These are phyloP conservation scores for Xylariaceae sp. DNA, from an alignment of 2,329 filamentous ascomycete genomes.

Conservation along the genomic window DNA sequence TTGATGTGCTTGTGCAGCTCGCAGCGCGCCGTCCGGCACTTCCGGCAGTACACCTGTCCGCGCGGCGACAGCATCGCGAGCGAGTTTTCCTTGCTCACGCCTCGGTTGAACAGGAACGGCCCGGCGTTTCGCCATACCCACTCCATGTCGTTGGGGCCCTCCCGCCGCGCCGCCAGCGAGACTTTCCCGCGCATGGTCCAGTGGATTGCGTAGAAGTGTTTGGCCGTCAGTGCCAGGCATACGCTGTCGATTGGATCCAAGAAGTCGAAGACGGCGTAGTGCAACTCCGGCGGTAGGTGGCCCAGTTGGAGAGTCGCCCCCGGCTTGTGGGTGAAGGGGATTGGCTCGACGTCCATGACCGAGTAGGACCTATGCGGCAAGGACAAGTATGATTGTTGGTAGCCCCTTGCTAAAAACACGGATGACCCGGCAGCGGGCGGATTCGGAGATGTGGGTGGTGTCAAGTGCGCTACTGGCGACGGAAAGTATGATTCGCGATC, in stretches of 20 bases:
- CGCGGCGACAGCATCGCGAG: constrained; percentile 47
- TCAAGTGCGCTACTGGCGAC: constrained; percentile 1
- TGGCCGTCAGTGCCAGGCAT: constrained; percentile 55
- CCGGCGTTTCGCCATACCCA: constrained; percentile 57
- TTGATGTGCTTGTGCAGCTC: constrained; percentile 58
- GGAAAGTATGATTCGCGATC: constrained; percentile 24
- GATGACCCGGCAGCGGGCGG: constrained; percentile 7
- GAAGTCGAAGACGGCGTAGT: constrained; percentile 55
- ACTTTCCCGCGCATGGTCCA: constrained; percentile 50
- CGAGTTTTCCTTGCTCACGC: constrained; percentile 25
- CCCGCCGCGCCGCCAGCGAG: constrained; percentile 51
- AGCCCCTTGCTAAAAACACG: constrained; percentile 13
- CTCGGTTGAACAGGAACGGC: constrained; percentile 32
- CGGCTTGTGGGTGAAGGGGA: constrained; percentile 45
- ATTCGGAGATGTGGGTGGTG: constrained; percentile 14
- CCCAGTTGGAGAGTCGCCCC: constrained; percentile 42
- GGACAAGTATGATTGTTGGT: constrained; percentile 35
- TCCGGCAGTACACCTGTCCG: constrained; percentile 57
- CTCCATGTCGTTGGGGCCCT: constrained; percentile 58
- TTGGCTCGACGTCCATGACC: constrained; percentile 54
- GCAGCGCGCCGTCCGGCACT: constrained; percentile 56
- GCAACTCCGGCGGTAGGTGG: constrained; percentile 54
- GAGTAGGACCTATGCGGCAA: constrained; percentile 53
- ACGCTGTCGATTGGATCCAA: constrained; percentile 60
- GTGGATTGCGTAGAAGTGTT: constrained; percentile 54